phyloP scores from a whole-genome alignment of 2,329 filamentous ascomycete species.

The Pochonia chlamydosporia region DNA sequence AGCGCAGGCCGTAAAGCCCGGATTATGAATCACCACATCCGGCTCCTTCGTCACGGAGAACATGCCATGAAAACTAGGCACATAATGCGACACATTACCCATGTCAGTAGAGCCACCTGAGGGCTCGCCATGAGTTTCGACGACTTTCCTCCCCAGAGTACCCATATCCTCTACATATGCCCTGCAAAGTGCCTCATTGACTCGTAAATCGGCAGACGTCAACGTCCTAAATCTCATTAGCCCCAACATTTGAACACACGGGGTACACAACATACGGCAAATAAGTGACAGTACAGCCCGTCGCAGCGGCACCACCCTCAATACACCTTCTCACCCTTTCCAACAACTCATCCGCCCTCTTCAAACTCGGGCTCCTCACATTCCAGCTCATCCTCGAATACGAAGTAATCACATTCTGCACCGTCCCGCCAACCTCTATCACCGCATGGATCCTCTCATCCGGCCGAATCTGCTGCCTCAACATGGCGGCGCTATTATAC shows the following conservation, averaged over 20 bases:
- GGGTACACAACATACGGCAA: too few species aligned
- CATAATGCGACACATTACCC: not conserved
- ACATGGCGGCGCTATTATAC: slow-evolving; percentile 40
- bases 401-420: slow-evolving; percentile 53
- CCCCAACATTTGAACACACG: too few species aligned
- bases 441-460: slow-evolving; percentile 44
- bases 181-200: not conserved
- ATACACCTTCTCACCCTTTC: too few species aligned
- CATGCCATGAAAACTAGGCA: not conserved
- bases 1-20: not conserved
- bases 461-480: slow-evolving; percentile 50
- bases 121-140: not conserved
- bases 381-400: too few species aligned
- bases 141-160: not conserved
- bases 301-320: too few species aligned
- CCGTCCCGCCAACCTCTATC: slow-evolving; percentile 44
- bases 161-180: not conserved
- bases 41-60: not conserved
- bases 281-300: too few species aligned
- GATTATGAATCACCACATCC: not conserved
- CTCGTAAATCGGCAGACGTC: not conserved
- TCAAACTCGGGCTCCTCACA: too few species aligned
- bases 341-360: too few species aligned
- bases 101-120: not conserved
- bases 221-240: not conserved